Conservation (phyloP, 2,329 filamentous ascomycete genomes). For the Xylaria sp. region DNA sequence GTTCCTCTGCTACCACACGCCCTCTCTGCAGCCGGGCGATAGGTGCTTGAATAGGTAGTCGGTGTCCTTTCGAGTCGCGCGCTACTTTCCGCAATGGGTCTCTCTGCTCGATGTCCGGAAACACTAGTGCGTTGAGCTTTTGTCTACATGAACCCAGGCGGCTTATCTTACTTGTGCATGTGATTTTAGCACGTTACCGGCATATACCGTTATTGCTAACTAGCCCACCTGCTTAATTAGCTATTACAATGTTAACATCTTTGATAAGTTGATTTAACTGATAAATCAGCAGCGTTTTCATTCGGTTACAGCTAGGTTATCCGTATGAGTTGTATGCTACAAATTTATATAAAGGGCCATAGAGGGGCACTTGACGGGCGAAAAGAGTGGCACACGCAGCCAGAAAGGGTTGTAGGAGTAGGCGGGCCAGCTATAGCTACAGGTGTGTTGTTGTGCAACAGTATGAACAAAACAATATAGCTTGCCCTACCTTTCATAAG, state of each 20-base stretch:
- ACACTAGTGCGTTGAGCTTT: not conserved
- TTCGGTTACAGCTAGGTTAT: too few species aligned
- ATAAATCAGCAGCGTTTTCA: too few species aligned
- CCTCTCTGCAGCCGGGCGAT: not conserved
- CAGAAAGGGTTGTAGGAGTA: too few species aligned
- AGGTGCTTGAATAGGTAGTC: slow-evolving; percentile 1
- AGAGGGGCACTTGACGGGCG: too few species aligned
- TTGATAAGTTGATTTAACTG: too few species aligned
- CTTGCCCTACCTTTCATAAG: not conserved
- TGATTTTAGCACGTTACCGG: not conserved
- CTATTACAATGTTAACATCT: too few species aligned
- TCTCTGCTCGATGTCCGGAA: not conserved
- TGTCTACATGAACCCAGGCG: not conserved
- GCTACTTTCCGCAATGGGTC: not conserved
- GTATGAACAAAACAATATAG: not conserved
- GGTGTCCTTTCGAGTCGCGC: not conserved
- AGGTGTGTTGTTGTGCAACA: not conserved
- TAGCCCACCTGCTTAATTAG: too few species aligned
- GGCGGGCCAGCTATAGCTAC: too few species aligned
- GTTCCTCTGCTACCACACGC: slow-evolving; percentile 7
- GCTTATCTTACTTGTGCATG: not conserved
- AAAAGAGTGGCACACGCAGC: too few species aligned
- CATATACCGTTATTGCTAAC: not conserved
- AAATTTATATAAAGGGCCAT: too few species aligned
- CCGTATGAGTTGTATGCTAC: too few species aligned